A percentile compares a stretch with the other conserved stretches of the same genome.
These are phyloP conservation scores for Sarocladiaceae sp. DNA, from an alignment of 2,329 filamentous ascomycete species.

Conservation along the genomic window DNA sequence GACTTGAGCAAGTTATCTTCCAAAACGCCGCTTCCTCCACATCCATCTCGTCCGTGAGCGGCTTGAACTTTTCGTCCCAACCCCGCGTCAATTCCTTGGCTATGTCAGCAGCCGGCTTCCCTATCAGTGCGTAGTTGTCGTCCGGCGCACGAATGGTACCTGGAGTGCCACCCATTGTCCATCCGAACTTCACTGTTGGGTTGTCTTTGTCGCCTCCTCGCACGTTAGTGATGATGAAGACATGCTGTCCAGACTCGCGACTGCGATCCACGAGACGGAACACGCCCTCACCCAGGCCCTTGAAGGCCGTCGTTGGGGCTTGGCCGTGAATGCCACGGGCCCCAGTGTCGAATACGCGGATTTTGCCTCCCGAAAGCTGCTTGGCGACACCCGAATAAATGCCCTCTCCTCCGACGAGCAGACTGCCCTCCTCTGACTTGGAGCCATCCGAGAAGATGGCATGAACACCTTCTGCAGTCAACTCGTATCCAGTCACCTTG, in stretches of 20 bases:
- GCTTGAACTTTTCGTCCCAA: slow-evolving; percentile 53
- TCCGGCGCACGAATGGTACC: slow-evolving; percentile 55
- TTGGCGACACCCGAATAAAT: slow-evolving; percentile 56
- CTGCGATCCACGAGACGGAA: slow-evolving; percentile 49
- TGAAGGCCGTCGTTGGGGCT: slow-evolving; percentile 58
- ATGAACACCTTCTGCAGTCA: slow-evolving; percentile 48
- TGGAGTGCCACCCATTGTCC: slow-evolving; percentile 57
- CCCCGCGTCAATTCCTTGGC: slow-evolving; percentile 48
- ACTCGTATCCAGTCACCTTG: slow-evolving; percentile 55
- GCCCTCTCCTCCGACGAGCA: slow-evolving; percentile 60
- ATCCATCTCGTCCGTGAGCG: slow-evolving; percentile 55
- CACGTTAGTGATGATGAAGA: slow-evolving; percentile 61
- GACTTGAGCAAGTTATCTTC: slow-evolving; percentile 62
- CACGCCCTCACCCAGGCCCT: slow-evolving; percentile 58
- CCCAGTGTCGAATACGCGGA: slow-evolving; percentile 61
- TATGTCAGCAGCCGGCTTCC: slow-evolving; percentile 51
- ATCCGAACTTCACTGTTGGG: slow-evolving; percentile 53
- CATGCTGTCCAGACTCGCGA: slow-evolving; percentile 34
- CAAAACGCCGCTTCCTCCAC: slow-evolving; percentile 57
- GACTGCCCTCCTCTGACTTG: slow-evolving; percentile 51
- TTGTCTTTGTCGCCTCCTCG: slow-evolving; percentile 56
- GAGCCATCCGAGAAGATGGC: slow-evolving; percentile 57
- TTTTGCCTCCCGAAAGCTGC: slow-evolving; percentile 51
- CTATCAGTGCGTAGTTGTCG: slow-evolving; percentile 55
- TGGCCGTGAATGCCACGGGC: slow-evolving; percentile 63